These are phyloP conservation scores for Chenopodium berlandieri DNA, from an alignment of 148 eudicot genomes.

Conservation along the genomic window DNA sequence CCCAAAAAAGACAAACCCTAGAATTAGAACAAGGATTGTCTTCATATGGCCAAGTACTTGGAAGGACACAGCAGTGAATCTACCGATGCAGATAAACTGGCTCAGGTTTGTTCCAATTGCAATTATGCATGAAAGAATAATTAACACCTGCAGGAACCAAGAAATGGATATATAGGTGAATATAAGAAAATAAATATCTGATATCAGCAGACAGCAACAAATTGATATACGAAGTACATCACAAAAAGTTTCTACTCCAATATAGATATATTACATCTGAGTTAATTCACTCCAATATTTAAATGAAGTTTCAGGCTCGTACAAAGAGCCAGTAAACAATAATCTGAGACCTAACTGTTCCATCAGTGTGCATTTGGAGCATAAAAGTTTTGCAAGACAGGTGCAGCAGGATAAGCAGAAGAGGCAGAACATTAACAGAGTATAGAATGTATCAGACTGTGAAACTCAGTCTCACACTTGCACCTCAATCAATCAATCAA, in stretches of 20 bases:
- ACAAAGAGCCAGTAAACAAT: not conserved
- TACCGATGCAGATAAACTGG: slow-evolving; percentile 89
- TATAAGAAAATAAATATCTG: not conserved
- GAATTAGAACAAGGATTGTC: slow-evolving; percentile 81
- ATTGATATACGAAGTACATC: not conserved
- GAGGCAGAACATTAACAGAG: not conserved
- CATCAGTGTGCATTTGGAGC: not conserved
- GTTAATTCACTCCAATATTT: not conserved
- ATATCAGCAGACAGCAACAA: not conserved
- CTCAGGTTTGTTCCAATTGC: slow-evolving; percentile 88
- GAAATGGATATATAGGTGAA: not conserved
- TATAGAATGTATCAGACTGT: not conserved
- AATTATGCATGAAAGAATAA: slow-evolving; percentile 68
- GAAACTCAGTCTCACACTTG: not conserved
- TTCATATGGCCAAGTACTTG: slow-evolving; percentile 93
- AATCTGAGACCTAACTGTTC: no score
- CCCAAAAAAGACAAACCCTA: slow-evolving; percentile 75
- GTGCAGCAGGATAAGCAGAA: not conserved
- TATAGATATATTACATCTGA: no score
- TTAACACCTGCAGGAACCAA: slow-evolving; percentile 48
- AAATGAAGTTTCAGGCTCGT: not conserved
- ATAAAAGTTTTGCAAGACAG: not conserved
- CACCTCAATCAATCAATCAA: not conserved
- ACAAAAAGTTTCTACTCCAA: not conserved
- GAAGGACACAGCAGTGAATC: slow-evolving; percentile 86